Conservation (phyloP, 2,329 filamentous ascomycete species). For the Plectosphaerella plurivora region DNA sequence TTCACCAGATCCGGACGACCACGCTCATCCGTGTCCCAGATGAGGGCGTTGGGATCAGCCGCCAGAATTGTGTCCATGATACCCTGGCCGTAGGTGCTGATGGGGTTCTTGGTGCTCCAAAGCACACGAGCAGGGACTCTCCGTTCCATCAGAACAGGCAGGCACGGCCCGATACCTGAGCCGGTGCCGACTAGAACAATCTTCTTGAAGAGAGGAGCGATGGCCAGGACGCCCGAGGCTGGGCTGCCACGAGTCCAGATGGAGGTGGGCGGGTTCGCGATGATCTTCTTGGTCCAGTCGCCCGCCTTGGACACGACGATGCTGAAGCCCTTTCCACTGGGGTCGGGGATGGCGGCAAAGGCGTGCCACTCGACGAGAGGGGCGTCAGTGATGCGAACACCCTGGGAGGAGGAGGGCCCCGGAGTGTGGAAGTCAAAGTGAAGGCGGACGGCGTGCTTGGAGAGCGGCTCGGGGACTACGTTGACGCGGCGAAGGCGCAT, state of each 20-base stretch:
- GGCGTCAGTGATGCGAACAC: conserved; percentile 53
- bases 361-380: conserved; percentile 71
- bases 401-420: conserved; percentile 25
- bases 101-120: conserved; percentile 62
- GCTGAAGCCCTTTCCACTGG: conserved; percentile 52
- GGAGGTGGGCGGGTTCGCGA: conserved; percentile 54
- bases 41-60: conserved; percentile 58
- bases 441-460: conserved; percentile 68
- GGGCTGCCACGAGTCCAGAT: conserved; percentile 68
- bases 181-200: conserved; percentile 67
- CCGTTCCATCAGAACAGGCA: conserved; percentile 52
- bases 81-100: conserved; percentile 55
- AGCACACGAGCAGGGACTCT: conserved; percentile 55
- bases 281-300: conserved; percentile 66
- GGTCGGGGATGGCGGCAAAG: conserved; percentile 68
- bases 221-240: conserved; percentile 61
- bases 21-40: conserved; percentile 59
- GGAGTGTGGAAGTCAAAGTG: conserved; percentile 62
- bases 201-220: conserved; percentile 61
- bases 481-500: conserved; percentile 62
- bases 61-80: conserved; percentile 52
- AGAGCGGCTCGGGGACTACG: conserved; percentile 65
- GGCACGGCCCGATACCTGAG: conserved; percentile 66
- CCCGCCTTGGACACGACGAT: conserved; percentile 68
- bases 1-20: conserved; percentile 53